A percentile compares a stretch with the other conserved stretches of the same genome.
These are phyloP conservation scores for Crotalaria pallida DNA, from an alignment of 306 rosid genomes.

Conservation along the genomic window DNA sequence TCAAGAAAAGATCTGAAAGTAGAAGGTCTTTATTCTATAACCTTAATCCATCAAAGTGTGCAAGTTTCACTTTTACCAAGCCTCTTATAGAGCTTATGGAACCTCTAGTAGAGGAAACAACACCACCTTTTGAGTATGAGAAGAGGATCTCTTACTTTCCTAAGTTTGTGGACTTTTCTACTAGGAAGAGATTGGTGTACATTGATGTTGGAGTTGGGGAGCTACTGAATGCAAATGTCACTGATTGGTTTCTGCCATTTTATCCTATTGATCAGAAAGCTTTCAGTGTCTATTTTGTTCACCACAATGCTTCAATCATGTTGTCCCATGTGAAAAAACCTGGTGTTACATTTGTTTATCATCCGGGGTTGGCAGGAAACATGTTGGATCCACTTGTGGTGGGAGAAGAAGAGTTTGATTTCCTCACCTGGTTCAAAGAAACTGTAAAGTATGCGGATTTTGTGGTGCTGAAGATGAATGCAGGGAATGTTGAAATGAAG, in stretches of 20 bases:
- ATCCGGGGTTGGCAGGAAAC: constrained; percentile 57
- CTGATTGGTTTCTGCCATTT: constrained; percentile 58
- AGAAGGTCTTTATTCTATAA: constrained; percentile 26
- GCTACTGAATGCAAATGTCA: constrained; percentile 31
- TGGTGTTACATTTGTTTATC: constrained; percentile 82
- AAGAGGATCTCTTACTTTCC: constrained; percentile 48
- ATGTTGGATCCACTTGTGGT: constrained; percentile 35
- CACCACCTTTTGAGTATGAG: constrained; percentile 23
- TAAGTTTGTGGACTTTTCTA: constrained; percentile 45
- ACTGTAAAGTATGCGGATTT: constrained; percentile 62
- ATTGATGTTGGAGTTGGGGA: constrained; percentile 64
- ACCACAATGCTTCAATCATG: constrained; percentile 63
- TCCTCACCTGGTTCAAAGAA: constrained; percentile 79
- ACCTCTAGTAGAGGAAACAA: constrained; percentile 49
- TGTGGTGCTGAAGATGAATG: constrained; percentile 84
- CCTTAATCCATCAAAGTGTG: constrained; percentile 47
- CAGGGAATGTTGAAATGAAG: constrained; percentile 59
- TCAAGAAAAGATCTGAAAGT: constrained; percentile 57
- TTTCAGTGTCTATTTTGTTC: constrained; percentile 70
- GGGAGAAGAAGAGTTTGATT: constrained; percentile 63
- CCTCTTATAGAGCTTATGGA: constrained; percentile 55
- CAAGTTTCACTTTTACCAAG: constrained; percentile 38
- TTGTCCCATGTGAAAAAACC: constrained; percentile 56
- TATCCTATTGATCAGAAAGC: constrained; percentile 58
- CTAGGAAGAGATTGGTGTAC: constrained; percentile 48